A percentile compares a stretch with the other conserved stretches of the same genome.
These are phyloP conservation scores for Allantophomopsis cytisporea DNA, from an alignment of 2,329 filamentous ascomycete species.

Conservation along the genomic window DNA sequence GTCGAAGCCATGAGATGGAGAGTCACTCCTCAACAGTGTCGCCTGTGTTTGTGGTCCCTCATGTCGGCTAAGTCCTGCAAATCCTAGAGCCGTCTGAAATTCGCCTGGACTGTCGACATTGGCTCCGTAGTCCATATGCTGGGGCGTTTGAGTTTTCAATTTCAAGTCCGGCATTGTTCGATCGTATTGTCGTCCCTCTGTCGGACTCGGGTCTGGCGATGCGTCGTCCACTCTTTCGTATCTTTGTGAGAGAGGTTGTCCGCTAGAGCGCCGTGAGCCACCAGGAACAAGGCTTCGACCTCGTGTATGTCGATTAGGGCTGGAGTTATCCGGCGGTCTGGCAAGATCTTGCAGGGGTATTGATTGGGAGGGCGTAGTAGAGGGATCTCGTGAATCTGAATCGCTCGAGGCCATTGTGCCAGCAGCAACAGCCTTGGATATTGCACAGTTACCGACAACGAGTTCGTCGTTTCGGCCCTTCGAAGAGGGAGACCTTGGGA, in stretches of 20 bases:
- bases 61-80: conserved; percentile 18
- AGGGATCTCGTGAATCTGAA: conserved; percentile 24
- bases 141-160: conserved; percentile 4
- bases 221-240: conserved; percentile 17
- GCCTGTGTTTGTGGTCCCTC: conserved; percentile 15
- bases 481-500: no score
- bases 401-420: conserved; percentile 32
- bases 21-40: conserved; percentile 8
- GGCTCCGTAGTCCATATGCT: conserved; percentile 6
- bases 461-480: no score
- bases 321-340: conserved; percentile 15
- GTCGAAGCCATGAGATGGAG: conserved; percentile 7
- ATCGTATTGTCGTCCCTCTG: conserved; percentile 4
- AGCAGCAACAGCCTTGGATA: neutral
- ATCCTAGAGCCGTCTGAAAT: conserved; percentile 17
- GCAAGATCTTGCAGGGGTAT: conserved; percentile 59
- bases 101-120: conserved; percentile 15
- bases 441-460: no score
- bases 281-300: conserved; percentile 17
- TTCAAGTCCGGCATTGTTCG: conserved; percentile 3
- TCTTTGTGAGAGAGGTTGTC: conserved; percentile 7
- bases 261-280: conserved; percentile 12
- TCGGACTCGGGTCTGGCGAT: conserved; percentile 12
- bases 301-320: conserved; percentile 9
- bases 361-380: conserved; percentile 34